A percentile compares a stretch with the other conserved stretches of the same genome.
Conservation (phyloP, 2,329 filamentous ascomycete species). For the Bertia moriformis region DNA sequence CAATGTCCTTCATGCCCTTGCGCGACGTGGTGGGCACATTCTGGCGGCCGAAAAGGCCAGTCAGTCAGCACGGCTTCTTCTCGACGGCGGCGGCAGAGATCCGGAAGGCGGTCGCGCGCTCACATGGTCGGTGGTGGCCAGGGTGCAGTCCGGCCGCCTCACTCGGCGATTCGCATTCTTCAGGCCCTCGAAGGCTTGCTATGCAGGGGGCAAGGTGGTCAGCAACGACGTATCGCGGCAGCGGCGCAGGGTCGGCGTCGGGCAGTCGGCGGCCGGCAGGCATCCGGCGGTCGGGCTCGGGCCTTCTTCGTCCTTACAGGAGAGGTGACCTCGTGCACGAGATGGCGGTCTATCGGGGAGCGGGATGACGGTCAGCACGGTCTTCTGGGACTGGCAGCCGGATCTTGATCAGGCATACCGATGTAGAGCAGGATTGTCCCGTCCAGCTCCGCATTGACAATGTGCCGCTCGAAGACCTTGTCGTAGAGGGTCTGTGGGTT, state of each 20-base stretch:
- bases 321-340: constrained; percentile 96
- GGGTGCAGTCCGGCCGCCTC: constrained; percentile 86
- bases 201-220: constrained; percentile 6
- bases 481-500: constrained; percentile 82
- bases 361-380: neutral
- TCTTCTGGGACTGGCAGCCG: neutral
- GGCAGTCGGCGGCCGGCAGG: constrained; percentile 1
- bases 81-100: constrained; percentile 4
- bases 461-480: constrained; percentile 89
- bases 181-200: constrained; percentile 95
- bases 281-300: constrained; percentile 5
- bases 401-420: constrained; percentile 35
- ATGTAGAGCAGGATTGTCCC: constrained; percentile 89
- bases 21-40: constrained; percentile 87
- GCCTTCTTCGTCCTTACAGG: constrained; percentile 59
- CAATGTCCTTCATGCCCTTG: constrained; percentile 86
- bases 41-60: constrained; percentile 30
- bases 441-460: constrained; percentile 89
- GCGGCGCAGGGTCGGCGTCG: too few species aligned
- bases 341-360: constrained; percentile 58
- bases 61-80: too few species aligned
- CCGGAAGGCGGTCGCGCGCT: constrained; percentile 16
- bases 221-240: too few species aligned
- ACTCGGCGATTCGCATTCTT: constrained; percentile 78
- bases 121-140: constrained; percentile 94